Evolutionary conservation across 495 filamentous ascomycete species (phyloP), one percentile per base, ranked within the genome.

Genomic region (Daldinia childiae): DNA sequence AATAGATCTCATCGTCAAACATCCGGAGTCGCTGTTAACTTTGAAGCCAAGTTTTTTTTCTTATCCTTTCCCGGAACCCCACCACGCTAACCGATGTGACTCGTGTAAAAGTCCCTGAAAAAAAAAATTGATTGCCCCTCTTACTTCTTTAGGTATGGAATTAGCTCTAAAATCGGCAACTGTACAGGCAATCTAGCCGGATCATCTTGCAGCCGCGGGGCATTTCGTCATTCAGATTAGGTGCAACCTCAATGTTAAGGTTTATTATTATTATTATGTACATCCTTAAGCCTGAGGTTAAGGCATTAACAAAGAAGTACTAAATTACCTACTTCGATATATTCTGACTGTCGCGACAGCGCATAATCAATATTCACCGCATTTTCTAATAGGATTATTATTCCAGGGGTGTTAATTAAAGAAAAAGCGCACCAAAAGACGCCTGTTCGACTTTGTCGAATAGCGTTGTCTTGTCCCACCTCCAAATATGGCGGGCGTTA

Each of bases 401-500:
- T 48, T 24, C 43, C 19, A 24, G 43, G 43, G 19, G 43, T 24
- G 6, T 9, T 24, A 9, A 11, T 24, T 5, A 11, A 48, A 14
- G 19, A 24, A 48, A 11, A 27, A 26, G 9, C 0, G 34, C 11
- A 34, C 58, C 12, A 9, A 17, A 14, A 32, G 50, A 38, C 32
- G 17, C 26, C 39, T 51, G 26, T 58, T 73, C 61, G 57, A 62
- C 60, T 59, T 21, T 26, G 26, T 48, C 48, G 66, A 58, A 50
- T 36, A 59, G 38, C 15, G 41, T 55, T 48, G 36, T 43, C 52
- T 30, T 55, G 15, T 54, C 55, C 27, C 64, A 50, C 6, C 29
- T 39, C 56, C 41, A 76, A 54, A 12, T 60, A 83, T 83, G 82
- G 80, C 80, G 27, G 54, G 34, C 36, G 34, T 69, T 43, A 80